Base-by-base conservation (phyloP, 208 protist species). In the Porcisia hertigi region DNA sequence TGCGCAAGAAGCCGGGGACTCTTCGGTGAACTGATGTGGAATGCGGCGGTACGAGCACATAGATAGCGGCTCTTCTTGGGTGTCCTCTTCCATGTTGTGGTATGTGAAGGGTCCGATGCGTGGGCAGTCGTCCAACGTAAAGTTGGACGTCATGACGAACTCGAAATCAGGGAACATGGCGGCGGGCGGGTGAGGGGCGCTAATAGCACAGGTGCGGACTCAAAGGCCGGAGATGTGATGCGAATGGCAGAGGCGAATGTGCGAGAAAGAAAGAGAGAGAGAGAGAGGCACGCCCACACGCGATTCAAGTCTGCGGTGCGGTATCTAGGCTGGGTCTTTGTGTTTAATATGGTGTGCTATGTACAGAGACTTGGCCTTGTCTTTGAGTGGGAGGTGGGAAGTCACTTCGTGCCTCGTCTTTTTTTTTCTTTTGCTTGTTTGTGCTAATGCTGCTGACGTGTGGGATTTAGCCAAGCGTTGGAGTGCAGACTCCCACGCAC, bases 81-180 rank as follows among this genome's bases (percentile, higher is more conserved):
- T 34, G 41, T 65, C 49, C 58, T 82, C 78, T 23, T 78, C 62
- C 66, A 88, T 62, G 73, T 94, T 92, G 82, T 95, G 90, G 81
- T 90, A 95, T 25, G 92, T 94, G 79, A 96, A 96, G 36, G 92
- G 92, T 7, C 92, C 92, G 36, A 96, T 76, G 41, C 77, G 87
- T 1, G 92, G 90, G 80, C 90, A 95, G 80, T 94, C 84, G 53
- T 92, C 84, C 73, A 96, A 76, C 54, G 76, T 76, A 73, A 96
- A 96, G 81, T 90, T 88, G 75, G 89, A 93, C 62, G 80, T 81
- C 83, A 91, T 83, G 39, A 96, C 80, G 47, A 80, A 76, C 62
- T 96, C 90, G 64, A 88, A 96, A 73, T 92, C 87, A 34, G 80
- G 71, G 67, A 88, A 88, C 89, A 96, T 94, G 30, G 25, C 63